Evolutionary conservation across 2,329 filamentous ascomycete species (phyloP), one percentile per base, ranked within the genome.

Genomic region (Lachnellula subtilissima): DNA sequence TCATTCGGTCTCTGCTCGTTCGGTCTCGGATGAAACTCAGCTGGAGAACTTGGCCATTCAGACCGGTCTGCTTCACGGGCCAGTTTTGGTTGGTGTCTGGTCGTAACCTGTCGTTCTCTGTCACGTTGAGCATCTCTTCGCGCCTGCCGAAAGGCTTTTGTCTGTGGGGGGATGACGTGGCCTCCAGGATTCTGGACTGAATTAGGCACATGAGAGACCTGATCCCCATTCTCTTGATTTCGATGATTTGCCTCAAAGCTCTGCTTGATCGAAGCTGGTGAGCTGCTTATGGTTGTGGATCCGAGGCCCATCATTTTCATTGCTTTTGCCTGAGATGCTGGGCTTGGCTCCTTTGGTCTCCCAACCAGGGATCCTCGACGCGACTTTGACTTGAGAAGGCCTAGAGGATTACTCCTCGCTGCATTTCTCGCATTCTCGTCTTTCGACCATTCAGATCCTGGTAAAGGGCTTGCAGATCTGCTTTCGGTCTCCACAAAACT

Each of bases 311-410:
- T 76, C 68, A 85, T 80, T 70, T 84, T 87, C 69, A 81, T 78
- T 0, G 80, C 74, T 66, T 85, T 88, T 2, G 77, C 71, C 56
- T 74, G 78, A 32, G 28, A 32, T 9, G 28, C 28, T 12, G 28
- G 28, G 8, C 71, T 72, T 6, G 66, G 64, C 74, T 76, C 54
- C 67, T 70, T 23, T 69, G 73, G 70, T 45, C 74, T 75, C 48
- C 76, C 79, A 25, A 78, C 75, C 25, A 91, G 73, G 3, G 87
- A 88, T 14, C 86, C 84, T 19, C 80, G 78, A 67, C 88, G 91
- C 3, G 84, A 80, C 71, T 88, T 89, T 22, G 80, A 72, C 58
- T 82, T 81, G 52, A 91, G 73, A 53, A 89, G 82, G 22, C 81
- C 84, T 23, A 89, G 73, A 1, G 84, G 79, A 63, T 83, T 84